Percentiles rank a stretch among this genome's conserved stretches.
These are phyloP conservation scores for Ajuga reptans DNA, from an alignment of 305 asterid genomes.

Conservation along the genomic window DNA sequence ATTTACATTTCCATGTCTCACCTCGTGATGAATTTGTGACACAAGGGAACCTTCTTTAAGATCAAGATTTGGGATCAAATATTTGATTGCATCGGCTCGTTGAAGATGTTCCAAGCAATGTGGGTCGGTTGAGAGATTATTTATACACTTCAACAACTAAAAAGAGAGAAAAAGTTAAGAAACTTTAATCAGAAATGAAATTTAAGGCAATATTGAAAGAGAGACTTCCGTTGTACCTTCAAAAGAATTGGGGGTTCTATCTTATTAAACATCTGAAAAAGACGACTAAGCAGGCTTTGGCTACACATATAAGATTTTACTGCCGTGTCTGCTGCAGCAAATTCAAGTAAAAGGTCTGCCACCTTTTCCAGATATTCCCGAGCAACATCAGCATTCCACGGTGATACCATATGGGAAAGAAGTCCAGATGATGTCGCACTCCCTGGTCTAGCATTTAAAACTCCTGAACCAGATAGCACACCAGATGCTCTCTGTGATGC, in stretches of 20 bases:
- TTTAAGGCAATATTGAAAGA: conserved; percentile 5
- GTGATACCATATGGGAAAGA: conserved; percentile 74
- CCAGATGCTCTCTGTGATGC: conserved; percentile 90
- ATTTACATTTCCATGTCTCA: conserved; percentile 26
- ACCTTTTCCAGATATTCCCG: conserved; percentile 93
- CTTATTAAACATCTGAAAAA: conserved; percentile 96
- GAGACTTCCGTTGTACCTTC: conserved; percentile 45
- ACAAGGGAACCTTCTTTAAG: conserved; percentile 90
- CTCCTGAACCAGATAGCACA: conserved; percentile 95
- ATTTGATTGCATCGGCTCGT: conserved; percentile 92
- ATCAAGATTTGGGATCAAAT: conserved; percentile 96
- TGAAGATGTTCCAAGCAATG: conserved; percentile 96
- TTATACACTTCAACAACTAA: conserved; percentile 89
- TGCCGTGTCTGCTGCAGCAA: conserved; percentile 84
- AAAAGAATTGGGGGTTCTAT: conserved; percentile 92
- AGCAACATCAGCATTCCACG: conserved; percentile 94
- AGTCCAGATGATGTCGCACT: conserved; percentile 96
- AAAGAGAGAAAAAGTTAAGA: conserved; percentile 22
- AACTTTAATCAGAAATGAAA: conserved; percentile 7
- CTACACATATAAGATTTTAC: conserved; percentile 95
- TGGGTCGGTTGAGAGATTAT: conserved; percentile 90
- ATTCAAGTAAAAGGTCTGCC: conserved; percentile 95
- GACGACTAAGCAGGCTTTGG: conserved; percentile 95
- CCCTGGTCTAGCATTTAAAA: conserved; percentile 91
- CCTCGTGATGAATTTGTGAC: conserved; percentile 93